Percentiles rank a stretch among this genome's conserved stretches.
These are phyloP conservation scores for Microbotryum scabiosae DNA, from an alignment of 1,284 basidiomycete species.

Conservation along the genomic window DNA sequence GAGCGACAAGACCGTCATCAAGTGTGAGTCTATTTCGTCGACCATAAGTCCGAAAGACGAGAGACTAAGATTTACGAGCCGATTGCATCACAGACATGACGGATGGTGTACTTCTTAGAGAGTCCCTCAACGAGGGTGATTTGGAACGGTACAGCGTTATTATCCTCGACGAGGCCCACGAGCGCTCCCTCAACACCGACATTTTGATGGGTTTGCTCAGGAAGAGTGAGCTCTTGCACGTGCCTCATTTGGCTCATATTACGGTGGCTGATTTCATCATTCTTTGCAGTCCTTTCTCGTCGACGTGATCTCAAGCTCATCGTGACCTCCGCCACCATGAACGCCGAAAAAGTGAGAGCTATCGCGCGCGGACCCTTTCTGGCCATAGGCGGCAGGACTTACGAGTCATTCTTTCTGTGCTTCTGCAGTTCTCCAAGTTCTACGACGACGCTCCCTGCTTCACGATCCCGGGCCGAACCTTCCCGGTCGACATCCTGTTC, in stretches of 20 bases:
- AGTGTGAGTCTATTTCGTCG: slow-evolving; percentile 45
- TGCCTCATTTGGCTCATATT: neutral
- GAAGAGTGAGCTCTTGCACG: slow-evolving; percentile 15
- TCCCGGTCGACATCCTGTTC: slow-evolving; percentile 95
- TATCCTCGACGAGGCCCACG: slow-evolving; percentile 96
- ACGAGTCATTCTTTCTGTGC: neutral
- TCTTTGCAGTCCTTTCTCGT: slow-evolving; percentile 6
- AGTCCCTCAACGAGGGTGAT: slow-evolving; percentile 92
- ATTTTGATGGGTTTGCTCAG: slow-evolving; percentile 74
- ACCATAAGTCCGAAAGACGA: too few species aligned
- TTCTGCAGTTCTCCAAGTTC: slow-evolving; percentile 66
- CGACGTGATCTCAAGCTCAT: slow-evolving; percentile 80
- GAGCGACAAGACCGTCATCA: slow-evolving; percentile 91
- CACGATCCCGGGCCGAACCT: slow-evolving; percentile 95
- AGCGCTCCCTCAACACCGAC: slow-evolving; percentile 89
- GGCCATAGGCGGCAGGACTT: neutral
- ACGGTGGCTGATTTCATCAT: neutral
- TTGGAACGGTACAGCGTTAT: slow-evolving; percentile 85
- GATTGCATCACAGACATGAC: slow-evolving; percentile 51
- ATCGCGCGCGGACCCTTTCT: neutral
- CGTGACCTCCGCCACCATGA: slow-evolving; percentile 91
- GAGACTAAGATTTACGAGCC: neutral
- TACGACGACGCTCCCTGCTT: slow-evolving; percentile 92
- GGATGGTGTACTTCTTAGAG: slow-evolving; percentile 88
- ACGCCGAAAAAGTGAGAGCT: slow-evolving; percentile 70